Evolutionary conservation across 345 rosid species (phyloP).

Genomic region (Eucalyptus rudis): DNA sequence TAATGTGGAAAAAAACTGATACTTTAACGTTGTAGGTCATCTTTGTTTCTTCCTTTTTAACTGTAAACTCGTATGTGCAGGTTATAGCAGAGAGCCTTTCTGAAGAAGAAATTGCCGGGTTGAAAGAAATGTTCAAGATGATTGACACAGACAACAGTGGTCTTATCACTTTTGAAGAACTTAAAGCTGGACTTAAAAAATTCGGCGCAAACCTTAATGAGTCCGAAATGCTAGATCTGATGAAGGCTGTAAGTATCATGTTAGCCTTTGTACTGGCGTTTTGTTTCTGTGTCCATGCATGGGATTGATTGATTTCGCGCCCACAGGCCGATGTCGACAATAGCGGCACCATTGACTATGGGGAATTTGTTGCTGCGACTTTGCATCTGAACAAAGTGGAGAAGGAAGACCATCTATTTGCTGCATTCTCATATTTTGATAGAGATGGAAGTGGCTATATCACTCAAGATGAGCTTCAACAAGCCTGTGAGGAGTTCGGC

Average conservation of each 20-base stretch:
- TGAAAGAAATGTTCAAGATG: slow-evolving; percentile 58
- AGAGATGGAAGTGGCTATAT: slow-evolving; percentile 65
- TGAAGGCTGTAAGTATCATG: slow-evolving; percentile 49
- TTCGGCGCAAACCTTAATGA: slow-evolving; percentile 54
- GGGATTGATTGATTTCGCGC: neutral
- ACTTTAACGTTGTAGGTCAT: neutral
- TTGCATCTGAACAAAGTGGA: slow-evolving; percentile 45
- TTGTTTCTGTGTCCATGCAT: neutral
- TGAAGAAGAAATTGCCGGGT: slow-evolving; percentile 67
- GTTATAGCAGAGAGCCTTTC: slow-evolving; percentile 66
- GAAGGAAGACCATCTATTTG: slow-evolving; percentile 44
- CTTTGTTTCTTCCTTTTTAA: neutral
- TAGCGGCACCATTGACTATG: slow-evolving; percentile 64
- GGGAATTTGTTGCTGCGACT: slow-evolving; percentile 65
- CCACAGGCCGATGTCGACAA: slow-evolving; percentile 65
- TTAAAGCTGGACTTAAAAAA: slow-evolving; percentile 51
- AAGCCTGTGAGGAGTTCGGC: slow-evolving; percentile 59
- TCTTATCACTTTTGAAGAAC: slow-evolving; percentile 65
- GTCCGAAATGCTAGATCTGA: slow-evolving; percentile 51
- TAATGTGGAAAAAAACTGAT: neutral
- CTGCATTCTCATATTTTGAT: slow-evolving; percentile 63
- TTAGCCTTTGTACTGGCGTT: neutral
- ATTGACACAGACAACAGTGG: slow-evolving; percentile 72
- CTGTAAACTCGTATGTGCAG: slow-evolving; percentile 5
- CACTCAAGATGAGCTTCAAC: slow-evolving; percentile 55